Conservation (phyloP, 768 basidiomycete species). For the Tremella mesenterica region DNA sequence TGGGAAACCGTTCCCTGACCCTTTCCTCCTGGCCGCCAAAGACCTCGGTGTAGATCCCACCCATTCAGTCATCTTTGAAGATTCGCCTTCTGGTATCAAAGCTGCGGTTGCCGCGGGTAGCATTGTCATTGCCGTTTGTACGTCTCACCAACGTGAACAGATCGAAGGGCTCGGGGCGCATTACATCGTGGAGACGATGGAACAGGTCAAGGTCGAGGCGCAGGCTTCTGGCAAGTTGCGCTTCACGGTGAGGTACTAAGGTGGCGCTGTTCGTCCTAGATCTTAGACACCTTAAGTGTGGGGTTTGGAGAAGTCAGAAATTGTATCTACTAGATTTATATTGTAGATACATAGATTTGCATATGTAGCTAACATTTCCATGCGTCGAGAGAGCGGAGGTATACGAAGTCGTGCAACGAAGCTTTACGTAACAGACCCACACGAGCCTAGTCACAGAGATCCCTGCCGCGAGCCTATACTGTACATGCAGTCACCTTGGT, state of each 20-base stretch:
- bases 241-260: slow-evolving; percentile 22
- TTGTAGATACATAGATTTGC: no score
- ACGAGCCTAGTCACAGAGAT: no score
- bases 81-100: slow-evolving; percentile 45
- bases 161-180: slow-evolving; percentile 28
- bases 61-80: slow-evolving; percentile 49
- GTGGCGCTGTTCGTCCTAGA: no score
- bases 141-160: slow-evolving; percentile 36
- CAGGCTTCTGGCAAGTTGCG: slow-evolving; percentile 11
- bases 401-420: no score
- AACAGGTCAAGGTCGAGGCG: slow-evolving; percentile 21
- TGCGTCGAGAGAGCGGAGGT: no score
- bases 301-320: no score
- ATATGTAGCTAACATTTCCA: no score
- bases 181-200: slow-evolving; percentile 30
- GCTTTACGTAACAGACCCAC: no score
- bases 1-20: slow-evolving; percentile 44
- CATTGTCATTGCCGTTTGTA: slow-evolving; percentile 45
- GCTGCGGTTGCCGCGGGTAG: slow-evolving; percentile 42
- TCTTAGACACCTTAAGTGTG: no score
- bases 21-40: slow-evolving; percentile 45
- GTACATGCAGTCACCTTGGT: no score
- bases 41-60: slow-evolving; percentile 45
- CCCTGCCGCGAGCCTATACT: no score
- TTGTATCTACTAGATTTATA: no score